These are phyloP conservation scores for Fonsecaea pugnacius DNA, from an alignment of 2,329 filamentous ascomycete genomes.

Conservation along the genomic window DNA sequence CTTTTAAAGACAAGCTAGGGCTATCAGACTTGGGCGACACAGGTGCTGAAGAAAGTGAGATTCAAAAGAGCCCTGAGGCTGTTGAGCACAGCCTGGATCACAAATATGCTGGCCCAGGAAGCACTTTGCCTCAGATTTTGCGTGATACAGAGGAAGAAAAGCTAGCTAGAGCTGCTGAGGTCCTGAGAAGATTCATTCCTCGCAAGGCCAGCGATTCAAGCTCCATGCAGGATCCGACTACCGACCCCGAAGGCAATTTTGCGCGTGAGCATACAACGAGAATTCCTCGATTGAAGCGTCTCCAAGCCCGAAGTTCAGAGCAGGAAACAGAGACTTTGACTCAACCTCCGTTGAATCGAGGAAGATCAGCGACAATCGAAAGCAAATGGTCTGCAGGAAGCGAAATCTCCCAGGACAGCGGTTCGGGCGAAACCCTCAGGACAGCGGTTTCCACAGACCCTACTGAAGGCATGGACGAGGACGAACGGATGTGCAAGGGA, in stretches of 20 bases:
- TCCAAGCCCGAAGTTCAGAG: not conserved
- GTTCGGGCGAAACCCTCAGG: not conserved
- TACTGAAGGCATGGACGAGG: slow-evolving; percentile 13
- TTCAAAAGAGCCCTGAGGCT: not conserved
- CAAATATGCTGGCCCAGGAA: not conserved
- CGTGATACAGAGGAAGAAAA: slow-evolving; percentile 5
- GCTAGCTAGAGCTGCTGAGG: slow-evolving; percentile 11
- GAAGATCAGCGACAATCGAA: not conserved
- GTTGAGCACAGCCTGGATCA: not conserved
- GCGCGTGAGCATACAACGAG: not conserved
- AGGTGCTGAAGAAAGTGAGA: not conserved
- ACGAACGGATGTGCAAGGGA: slow-evolving; percentile 17
- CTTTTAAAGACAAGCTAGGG: slow-evolving; percentile 20
- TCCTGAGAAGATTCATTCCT: slow-evolving; percentile 14
- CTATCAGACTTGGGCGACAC: not conserved
- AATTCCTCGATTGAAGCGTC: not conserved
- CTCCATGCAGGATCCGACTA: not conserved
- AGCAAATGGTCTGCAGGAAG: slow-evolving; percentile 6
- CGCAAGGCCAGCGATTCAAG: not conserved
- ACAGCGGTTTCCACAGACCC: slow-evolving; percentile 13
- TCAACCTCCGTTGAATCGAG: not conserved
- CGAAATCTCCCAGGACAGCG: not conserved
- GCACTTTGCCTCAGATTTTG: not conserved
- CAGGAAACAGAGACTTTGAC: not conserved
- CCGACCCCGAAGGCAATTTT: not conserved